Evolutionary conservation across 441 rosid species (phyloP).

Genomic region (Populus hybrid): DNA sequence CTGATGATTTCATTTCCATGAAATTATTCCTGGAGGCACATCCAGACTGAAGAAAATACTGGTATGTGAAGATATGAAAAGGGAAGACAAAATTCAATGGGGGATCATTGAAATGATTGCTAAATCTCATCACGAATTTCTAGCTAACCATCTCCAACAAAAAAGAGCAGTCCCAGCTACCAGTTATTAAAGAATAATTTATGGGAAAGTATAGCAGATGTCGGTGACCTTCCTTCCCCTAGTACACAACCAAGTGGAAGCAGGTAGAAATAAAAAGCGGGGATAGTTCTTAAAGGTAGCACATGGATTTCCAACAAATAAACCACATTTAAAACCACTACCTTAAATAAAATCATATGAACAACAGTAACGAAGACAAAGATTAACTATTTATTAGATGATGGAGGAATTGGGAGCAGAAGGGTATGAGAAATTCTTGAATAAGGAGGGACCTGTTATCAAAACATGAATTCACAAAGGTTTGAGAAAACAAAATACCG

Average conservation of each 20-base stretch:
- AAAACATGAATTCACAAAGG: background rate
- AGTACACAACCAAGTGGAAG: constrained; percentile 5
- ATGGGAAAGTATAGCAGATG: constrained; percentile 3
- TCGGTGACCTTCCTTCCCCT: constrained; percentile 2
- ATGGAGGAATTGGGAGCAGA: background rate
- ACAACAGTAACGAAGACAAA: background rate
- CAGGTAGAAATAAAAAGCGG: background rate
- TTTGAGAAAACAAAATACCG: background rate
- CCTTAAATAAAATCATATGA: background rate
- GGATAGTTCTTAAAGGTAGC: background rate
- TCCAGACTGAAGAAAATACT: background rate
- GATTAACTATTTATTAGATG: background rate
- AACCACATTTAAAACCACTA: background rate
- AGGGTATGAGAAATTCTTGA: background rate
- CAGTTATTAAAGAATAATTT: background rate
- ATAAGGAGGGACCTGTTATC: background rate
- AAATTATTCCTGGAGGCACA: background rate
- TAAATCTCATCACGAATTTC: background rate
- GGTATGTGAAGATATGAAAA: background rate
- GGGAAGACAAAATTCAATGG: background rate
- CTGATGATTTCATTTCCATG: background rate
- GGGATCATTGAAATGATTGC: background rate
- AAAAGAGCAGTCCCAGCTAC: background rate
- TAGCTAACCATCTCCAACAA: background rate
- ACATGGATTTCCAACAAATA: background rate